Evolutionary conservation across 116 monocot genomes (phyloP).

Genomic region (Zostera marina): DNA sequence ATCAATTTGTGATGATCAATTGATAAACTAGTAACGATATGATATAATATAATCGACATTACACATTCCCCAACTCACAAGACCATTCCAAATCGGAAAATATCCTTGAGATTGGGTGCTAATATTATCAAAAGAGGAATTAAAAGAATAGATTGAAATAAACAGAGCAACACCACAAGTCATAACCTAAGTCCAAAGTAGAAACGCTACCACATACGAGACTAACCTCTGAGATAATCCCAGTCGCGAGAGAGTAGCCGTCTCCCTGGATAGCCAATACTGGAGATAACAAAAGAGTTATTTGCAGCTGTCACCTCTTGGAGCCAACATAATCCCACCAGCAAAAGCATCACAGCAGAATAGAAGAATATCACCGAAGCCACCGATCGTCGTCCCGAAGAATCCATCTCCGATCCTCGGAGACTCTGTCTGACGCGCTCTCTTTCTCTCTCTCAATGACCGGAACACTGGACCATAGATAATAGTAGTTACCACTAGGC

Average conservation of each 20-base stretch:
- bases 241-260: slow-evolving; percentile 55
- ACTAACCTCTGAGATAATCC: slow-evolving; percentile 52
- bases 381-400: slow-evolving; percentile 4
- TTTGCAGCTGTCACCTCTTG: slow-evolving; percentile 9
- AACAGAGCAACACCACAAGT: neutral
- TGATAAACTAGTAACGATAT: neutral
- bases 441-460: no score
- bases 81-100: neutral
- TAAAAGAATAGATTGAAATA: no score
- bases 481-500: no score
- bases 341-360: neutral
- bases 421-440: no score
- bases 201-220: neutral
- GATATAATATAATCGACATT: neutral
- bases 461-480: no score
- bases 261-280: slow-evolving; percentile 26
- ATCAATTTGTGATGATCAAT: neutral
- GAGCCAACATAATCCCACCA: slow-evolving; percentile 8
- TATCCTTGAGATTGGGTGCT: no score
- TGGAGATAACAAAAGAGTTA: slow-evolving; percentile 18
- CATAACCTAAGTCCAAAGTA: neutral
- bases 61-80: neutral
- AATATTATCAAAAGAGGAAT: no score
- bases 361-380: neutral
- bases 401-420: slow-evolving; percentile 8